Percentiles rank a stretch among this genome's conserved stretches.
Conservation (phyloP, 306 rosid species). For the Malus orientalis region DNA sequence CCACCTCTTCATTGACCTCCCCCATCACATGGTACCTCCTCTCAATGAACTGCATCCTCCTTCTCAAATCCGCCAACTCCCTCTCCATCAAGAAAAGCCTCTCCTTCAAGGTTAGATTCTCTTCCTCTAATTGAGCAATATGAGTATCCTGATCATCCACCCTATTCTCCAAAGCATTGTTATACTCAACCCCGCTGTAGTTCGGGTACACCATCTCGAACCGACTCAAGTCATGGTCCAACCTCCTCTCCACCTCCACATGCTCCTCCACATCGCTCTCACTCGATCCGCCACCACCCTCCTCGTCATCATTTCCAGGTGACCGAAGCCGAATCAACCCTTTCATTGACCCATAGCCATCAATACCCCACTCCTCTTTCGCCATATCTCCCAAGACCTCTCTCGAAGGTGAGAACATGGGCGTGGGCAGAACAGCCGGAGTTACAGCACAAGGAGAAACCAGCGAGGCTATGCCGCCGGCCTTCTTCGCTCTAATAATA, state of each 20-base stretch:
- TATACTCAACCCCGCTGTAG: slow-evolving; percentile 62
- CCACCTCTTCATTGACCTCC: slow-evolving; percentile 32
- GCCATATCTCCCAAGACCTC: slow-evolving; percentile 62
- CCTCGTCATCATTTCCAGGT: slow-evolving; percentile 30
- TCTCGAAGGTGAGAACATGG: slow-evolving; percentile 50
- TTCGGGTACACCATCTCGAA: slow-evolving; percentile 88
- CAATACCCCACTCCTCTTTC: slow-evolving; percentile 78
- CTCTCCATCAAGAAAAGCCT: slow-evolving; percentile 83
- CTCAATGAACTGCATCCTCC: slow-evolving; percentile 65
- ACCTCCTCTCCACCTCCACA: slow-evolving; percentile 83
- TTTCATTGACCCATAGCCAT: slow-evolving; percentile 82
- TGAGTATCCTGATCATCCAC: slow-evolving; percentile 96
- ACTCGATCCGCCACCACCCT: slow-evolving; percentile 59
- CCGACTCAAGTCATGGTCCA: slow-evolving; percentile 89
- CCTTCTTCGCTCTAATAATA: slow-evolving; percentile 56
- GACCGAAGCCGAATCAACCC: slow-evolving; percentile 65
- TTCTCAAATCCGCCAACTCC: slow-evolving; percentile 63
- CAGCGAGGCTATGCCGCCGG: slow-evolving; percentile 65
- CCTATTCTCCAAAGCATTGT: slow-evolving; percentile 67
- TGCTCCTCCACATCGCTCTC: slow-evolving; percentile 88
- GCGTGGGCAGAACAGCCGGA: slow-evolving; percentile 82
- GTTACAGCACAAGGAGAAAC: slow-evolving; percentile 86
- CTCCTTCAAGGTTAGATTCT: slow-evolving; percentile 85
- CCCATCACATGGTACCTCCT: slow-evolving; percentile 19
- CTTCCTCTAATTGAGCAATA: slow-evolving; percentile 89